phyloP scores from a whole-genome alignment of 768 basidiomycete species.

The Mycena metata region DNA sequence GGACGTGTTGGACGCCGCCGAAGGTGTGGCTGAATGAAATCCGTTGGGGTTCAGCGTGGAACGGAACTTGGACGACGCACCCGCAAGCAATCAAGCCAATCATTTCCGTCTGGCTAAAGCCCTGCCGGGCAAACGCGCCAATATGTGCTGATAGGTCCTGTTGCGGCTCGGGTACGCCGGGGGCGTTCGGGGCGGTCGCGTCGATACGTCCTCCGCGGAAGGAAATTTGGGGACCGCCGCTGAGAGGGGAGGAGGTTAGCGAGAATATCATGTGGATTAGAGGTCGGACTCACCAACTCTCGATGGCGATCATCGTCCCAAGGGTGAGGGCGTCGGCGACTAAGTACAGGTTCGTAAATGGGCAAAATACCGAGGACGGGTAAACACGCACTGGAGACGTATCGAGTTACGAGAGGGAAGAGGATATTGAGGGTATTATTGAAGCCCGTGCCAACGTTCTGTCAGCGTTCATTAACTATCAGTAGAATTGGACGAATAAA shows the following conservation, averaged over 20 bases:
- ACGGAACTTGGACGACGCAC: background rate
- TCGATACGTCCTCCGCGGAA: slow-evolving; percentile 17
- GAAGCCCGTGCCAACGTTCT: slow-evolving; percentile 13
- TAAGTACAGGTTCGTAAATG: background rate
- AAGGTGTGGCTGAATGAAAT: background rate
- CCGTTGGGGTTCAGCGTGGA: too few relatives aligned
- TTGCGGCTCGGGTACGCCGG: slow-evolving; percentile 1
- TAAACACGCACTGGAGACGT: slow-evolving; percentile 2
- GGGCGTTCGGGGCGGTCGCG: background rate
- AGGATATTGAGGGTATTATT: background rate
- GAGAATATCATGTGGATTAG: background rate
- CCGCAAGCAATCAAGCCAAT: slow-evolving; percentile 27
- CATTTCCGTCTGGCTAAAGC: slow-evolving; percentile 1
- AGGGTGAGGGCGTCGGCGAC: slow-evolving; percentile 2
- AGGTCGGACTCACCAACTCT: background rate
- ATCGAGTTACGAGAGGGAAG: background rate
- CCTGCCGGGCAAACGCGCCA: background rate
- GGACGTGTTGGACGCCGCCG: slow-evolving; percentile 10
- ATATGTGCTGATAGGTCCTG: background rate
- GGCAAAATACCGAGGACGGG: background rate
- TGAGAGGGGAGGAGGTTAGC: background rate
- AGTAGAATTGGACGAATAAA: background rate
- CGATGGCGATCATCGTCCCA: background rate
- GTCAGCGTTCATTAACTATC: too few relatives aligned
- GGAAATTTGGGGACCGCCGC: background rate